Conservation (phyloP, 2,329 filamentous ascomycete species). For the Colletotrichum chlorophyti region DNA sequence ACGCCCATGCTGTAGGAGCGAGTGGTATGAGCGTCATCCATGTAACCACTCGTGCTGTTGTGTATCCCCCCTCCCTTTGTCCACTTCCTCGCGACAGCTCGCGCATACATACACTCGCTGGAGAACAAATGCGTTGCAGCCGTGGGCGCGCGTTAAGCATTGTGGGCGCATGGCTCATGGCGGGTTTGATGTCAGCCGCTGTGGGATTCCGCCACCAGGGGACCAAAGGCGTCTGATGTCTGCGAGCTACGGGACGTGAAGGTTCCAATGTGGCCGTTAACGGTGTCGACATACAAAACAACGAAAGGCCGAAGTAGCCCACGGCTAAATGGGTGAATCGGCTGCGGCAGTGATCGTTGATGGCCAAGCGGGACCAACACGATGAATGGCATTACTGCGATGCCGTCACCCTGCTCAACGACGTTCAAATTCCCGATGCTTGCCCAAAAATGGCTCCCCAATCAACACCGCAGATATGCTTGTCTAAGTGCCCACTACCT, state of each 20-base stretch:
- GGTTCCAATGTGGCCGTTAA: neutral
- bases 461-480: too few relatives aligned
- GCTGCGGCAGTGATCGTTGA: too few relatives aligned
- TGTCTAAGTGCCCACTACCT: neutral
- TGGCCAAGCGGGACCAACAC: too few relatives aligned
- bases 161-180: constrained; percentile 3
- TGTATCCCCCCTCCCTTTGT: neutral
- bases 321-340: constrained; percentile 5
- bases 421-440: too few relatives aligned
- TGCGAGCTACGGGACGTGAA: neutral
- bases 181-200: constrained; percentile 13
- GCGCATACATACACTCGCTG: neutral
- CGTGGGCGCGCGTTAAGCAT: too few relatives aligned
- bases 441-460: too few relatives aligned
- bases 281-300: too few relatives aligned
- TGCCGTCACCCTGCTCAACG: too few relatives aligned
- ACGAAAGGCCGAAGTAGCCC: too few relatives aligned
- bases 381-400: too few relatives aligned
- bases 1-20: neutral
- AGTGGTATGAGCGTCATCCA: constrained; percentile 28
- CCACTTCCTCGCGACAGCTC: too few relatives aligned
- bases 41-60: constrained; percentile 7
- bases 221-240: constrained; percentile 17
- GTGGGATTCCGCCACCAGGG: constrained; percentile 10
- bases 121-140: constrained; percentile 6